phyloP scores from a whole-genome alignment of 2,329 filamentous ascomycete species.

The Botrytis pseudocinerea region DNA sequence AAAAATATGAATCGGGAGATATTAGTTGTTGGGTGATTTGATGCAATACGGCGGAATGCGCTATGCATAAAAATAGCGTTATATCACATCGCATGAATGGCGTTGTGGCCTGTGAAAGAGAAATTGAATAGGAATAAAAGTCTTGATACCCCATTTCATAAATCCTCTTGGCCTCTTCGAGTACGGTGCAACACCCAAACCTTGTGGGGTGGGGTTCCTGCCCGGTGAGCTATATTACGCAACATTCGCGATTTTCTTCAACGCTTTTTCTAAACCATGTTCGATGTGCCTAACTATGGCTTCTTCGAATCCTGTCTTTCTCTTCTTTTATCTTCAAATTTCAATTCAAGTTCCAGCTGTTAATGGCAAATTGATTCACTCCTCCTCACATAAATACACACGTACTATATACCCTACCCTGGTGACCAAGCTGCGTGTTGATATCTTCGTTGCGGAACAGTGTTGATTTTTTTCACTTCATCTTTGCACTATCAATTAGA shows the following conservation, averaged over 20 bases:
- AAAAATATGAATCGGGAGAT: not conserved
- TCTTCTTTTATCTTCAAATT: not conserved
- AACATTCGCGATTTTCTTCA: not conserved
- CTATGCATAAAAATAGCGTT: not conserved
- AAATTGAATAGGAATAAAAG: conserved; percentile 19
- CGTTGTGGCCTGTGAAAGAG: not conserved
- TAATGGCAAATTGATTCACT: not conserved
- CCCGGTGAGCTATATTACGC: not conserved
- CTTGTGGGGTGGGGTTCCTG: not conserved
- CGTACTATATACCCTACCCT: not conserved
- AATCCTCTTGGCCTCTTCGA: not conserved
- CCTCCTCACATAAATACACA: not conserved
- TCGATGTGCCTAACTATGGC: not conserved
- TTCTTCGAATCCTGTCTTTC: not conserved
- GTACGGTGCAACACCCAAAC: not conserved
- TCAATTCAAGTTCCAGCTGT: not conserved
- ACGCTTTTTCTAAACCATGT: not conserved
- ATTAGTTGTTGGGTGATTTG: not conserved
- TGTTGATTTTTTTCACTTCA: not conserved
- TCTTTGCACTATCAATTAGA: not conserved
- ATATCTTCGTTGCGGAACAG: not conserved
- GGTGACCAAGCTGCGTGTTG: not conserved
- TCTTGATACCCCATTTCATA: conserved; percentile 12
- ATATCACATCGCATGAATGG: not conserved
- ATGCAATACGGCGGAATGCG: not conserved